Evolutionary conservation across 2,329 filamentous ascomycete species (phyloP), one percentile per base, ranked within the genome.

Genomic region (Xylaria digitata): DNA sequence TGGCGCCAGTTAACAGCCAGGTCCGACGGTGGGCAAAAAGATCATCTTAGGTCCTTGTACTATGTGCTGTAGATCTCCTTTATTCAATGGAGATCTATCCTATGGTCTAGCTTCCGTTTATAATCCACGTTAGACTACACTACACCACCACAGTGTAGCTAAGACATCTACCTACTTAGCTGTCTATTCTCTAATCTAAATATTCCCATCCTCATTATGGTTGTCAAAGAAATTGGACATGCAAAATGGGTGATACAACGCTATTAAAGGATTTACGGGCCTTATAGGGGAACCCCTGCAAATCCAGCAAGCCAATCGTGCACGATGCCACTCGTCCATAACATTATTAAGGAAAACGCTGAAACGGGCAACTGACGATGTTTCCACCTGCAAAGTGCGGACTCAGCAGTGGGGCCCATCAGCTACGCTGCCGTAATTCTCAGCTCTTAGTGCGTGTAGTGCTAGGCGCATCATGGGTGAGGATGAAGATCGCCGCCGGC

Each of bases 401-500:
- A 45, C 54, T 45, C 37, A 37, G 54, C 6, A 26, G 45, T 46
- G 48, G 48, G 17, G n/a, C 55, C 3, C 1, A 26, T 40, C 48
- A 8, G n/a, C 54, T n/a, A n/a, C 23, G 26, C 21, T 19, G 26
- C 11, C 45, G 17, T 53, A 15, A 15, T 43, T 26, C 9, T 64
- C 42, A 9, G 32, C 21, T 21, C 60, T 15, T 15, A 40, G 37
- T 49, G 26, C 34, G 52, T 43, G 23, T 26, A 42, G 19, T 49
- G 48, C 9, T n/a, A 34, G 49, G 30, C 6, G 26, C 17, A n/a
- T n/a, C 17, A 34, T 42, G 49, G 42, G 23, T 40, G 32, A 53
- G 3, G 53, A 53, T 46, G 32, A 63, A 63, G 64, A 66, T 66
- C 64, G 49, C n/a, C 60, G 42, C 42, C n/a, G 23, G 49, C 56